A percentile compares a stretch with the other conserved stretches of the same genome.
phyloP scores from a whole-genome alignment of 345 rosid species.

The Lenwebbia sp. region DNA sequence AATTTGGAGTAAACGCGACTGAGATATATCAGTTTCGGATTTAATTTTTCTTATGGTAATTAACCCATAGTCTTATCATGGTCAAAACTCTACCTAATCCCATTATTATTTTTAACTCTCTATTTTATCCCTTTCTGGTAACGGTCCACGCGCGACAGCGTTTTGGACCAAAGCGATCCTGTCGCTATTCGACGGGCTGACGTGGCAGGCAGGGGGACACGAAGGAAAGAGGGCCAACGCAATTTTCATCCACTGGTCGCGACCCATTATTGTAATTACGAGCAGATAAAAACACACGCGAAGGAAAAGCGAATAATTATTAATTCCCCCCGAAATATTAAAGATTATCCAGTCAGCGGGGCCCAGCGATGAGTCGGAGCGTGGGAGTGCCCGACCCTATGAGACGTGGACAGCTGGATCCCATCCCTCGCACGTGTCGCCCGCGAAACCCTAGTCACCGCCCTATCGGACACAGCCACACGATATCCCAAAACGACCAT shows the following conservation, averaged over 20 bases:
- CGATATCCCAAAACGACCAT: background rate
- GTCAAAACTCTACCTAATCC: background rate
- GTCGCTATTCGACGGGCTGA: background rate
- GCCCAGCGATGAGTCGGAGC: background rate
- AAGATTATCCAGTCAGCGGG: background rate
- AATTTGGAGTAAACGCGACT: background rate
- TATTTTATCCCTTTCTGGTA: background rate
- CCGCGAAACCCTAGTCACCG: slow-evolving; percentile 48
- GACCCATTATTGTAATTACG: too few relatives aligned
- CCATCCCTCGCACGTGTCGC: slow-evolving; percentile 49
- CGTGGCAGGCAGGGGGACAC: background rate
- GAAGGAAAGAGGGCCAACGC: too few relatives aligned
- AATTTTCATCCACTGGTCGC: too few relatives aligned
- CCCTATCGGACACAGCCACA: slow-evolving; percentile 10
- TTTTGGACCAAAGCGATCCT: background rate
- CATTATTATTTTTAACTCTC: background rate
- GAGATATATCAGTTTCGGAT: accelerated
- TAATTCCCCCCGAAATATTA: background rate
- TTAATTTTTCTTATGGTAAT: too few relatives aligned
- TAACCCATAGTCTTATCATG: background rate
- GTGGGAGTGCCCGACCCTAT: slow-evolving; percentile 31
- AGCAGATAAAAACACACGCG: too few relatives aligned
- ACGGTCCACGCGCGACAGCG: background rate
- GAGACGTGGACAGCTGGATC: slow-evolving; percentile 57
- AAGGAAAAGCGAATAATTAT: too few relatives aligned